Conservation (phyloP, 75 land plant genomes). For the Ceratopteris richardii region DNA sequence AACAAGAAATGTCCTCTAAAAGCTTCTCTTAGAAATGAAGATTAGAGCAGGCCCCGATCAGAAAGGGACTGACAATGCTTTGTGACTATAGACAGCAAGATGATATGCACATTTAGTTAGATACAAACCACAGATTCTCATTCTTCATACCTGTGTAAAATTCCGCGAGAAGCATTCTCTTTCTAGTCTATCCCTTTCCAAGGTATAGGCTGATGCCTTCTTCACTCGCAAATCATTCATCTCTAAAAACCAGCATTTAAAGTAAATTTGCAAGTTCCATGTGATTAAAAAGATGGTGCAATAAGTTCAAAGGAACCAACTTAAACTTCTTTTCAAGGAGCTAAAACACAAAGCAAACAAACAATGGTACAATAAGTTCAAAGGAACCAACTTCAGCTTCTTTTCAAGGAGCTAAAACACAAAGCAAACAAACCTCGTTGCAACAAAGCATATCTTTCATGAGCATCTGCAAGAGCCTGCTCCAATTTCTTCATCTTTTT, state of each 20-base stretch:
- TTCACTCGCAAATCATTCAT: slow-evolving; percentile 2
- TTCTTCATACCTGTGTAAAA: too few relatives aligned
- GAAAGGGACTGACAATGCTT: too few relatives aligned
- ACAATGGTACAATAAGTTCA: background rate
- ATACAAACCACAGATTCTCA: too few relatives aligned
- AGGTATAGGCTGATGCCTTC: background rate
- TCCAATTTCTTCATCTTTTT: slow-evolving; percentile 3
- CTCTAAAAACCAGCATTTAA: background rate
- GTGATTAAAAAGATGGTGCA: background rate
- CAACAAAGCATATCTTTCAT: background rate
- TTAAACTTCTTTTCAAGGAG: background rate
- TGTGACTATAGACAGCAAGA: too few relatives aligned
- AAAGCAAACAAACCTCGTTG: background rate
- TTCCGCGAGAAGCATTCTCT: too few relatives aligned
- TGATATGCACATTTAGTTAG: too few relatives aligned
- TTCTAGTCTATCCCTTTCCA: too few relatives aligned
- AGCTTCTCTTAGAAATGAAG: too few relatives aligned
- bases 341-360: background rate
- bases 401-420: background rate
- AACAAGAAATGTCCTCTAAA: too few relatives aligned
- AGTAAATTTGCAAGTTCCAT: background rate
- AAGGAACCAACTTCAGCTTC: background rate
- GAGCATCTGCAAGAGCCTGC: slow-evolving; percentile 4
- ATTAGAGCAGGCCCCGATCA: too few relatives aligned
- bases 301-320: background rate